These are phyloP conservation scores for Penicillium aurantiogriseum DNA, from an alignment of 2,329 filamentous ascomycete species.

Conservation along the genomic window DNA sequence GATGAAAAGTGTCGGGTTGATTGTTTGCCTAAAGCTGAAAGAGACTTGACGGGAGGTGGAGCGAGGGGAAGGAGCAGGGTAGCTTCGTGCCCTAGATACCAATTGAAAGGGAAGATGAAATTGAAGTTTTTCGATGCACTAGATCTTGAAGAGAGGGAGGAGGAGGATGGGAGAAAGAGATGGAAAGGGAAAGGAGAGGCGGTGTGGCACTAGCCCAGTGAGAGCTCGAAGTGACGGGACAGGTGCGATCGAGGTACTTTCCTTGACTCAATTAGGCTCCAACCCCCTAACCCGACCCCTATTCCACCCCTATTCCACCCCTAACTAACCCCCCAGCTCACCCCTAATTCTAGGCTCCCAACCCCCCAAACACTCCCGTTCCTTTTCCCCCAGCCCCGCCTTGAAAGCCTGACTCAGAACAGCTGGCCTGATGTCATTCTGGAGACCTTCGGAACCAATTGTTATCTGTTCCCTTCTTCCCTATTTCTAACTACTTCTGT, in stretches of 20 bases:
- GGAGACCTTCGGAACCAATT: slow-evolving; percentile 12
- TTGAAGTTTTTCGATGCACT: slow-evolving; percentile 21
- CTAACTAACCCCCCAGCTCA: too few species aligned
- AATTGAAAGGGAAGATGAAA: slow-evolving; percentile 25
- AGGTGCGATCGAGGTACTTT: slow-evolving; percentile 1
- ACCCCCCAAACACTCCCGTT: neutral
- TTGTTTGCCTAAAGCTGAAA: slow-evolving; percentile 23
- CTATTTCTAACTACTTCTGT: neutral
- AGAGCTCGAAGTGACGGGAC: neutral
- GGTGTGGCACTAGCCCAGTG: slow-evolving; percentile 21
- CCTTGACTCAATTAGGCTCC: neutral
- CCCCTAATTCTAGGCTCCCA: neutral
- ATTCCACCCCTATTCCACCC: neutral
- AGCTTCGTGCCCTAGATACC: slow-evolving; percentile 84
- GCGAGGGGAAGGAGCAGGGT: slow-evolving; percentile 58
- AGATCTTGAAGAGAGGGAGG: slow-evolving; percentile 25
- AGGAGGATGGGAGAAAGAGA: slow-evolving; percentile 19
- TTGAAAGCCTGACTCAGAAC: slow-evolving; percentile 8
- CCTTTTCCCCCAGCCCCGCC: neutral
- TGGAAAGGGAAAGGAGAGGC: slow-evolving; percentile 24
- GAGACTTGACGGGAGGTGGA: slow-evolving; percentile 60
- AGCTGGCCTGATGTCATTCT: slow-evolving; percentile 26
- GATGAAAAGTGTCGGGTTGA: slow-evolving; percentile 34
- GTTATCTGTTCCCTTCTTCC: neutral
- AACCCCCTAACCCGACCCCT: neutral